phyloP scores from a whole-genome alignment of 1,284 basidiomycete genomes.

The Coriolopsis trogii region DNA sequence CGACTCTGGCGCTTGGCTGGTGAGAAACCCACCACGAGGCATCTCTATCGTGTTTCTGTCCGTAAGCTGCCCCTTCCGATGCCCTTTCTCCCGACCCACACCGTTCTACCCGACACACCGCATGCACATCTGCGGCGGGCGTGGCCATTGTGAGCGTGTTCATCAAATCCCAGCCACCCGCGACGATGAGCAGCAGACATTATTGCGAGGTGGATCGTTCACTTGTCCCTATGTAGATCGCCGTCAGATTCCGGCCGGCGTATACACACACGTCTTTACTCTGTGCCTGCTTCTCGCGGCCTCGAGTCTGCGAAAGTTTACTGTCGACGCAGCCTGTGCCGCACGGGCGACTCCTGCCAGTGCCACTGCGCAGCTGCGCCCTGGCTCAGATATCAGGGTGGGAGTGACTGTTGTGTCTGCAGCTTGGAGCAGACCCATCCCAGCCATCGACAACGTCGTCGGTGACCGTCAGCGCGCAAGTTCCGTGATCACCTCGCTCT shows the following conservation, averaged over 20 bases:
- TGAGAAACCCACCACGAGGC: constrained; percentile 27
- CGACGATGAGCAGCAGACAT: too few species aligned
- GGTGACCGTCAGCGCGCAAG: constrained; percentile 5
- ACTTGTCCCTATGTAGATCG: background rate
- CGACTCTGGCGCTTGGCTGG: constrained; percentile 21
- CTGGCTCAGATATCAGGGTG: too few species aligned
- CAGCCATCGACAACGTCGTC: constrained; percentile 3
- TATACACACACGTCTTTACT: background rate
- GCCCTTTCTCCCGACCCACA: too few species aligned
- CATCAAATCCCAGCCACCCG: too few species aligned
- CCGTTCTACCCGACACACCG: too few species aligned
- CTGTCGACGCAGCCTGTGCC: too few species aligned
- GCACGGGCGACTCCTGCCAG: too few species aligned
- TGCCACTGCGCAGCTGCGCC: constrained; percentile 8
- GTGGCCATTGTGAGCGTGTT: too few species aligned
- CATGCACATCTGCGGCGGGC: constrained; percentile 1
- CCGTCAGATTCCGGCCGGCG: background rate
- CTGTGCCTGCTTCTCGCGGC: background rate
- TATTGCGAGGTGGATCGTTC: background rate
- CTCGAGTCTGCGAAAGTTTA: background rate
- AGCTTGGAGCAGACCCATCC: background rate
- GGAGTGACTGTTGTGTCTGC: too few species aligned
- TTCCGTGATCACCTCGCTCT: constrained; percentile 10
- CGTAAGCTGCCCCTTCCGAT: background rate
- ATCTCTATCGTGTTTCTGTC: constrained; percentile 1